Evolutionary conservation across 768 basidiomycete genomes (phyloP).

Genomic region (Podaxis sp.): DNA sequence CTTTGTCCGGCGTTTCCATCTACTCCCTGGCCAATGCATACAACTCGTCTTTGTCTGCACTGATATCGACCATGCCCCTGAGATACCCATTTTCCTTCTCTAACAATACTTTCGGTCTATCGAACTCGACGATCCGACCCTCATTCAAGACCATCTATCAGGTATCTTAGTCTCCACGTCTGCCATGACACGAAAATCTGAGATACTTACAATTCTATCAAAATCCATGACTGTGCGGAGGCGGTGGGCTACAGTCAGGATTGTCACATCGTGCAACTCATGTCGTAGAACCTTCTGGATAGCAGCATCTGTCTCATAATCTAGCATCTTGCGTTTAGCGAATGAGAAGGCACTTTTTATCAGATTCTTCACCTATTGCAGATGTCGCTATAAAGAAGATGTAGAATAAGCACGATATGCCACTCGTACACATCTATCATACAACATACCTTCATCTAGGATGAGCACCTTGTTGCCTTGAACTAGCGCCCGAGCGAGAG

Average conservation of each 20-base stretch:
- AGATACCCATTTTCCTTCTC: conserved; percentile 39
- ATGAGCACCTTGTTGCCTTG: conserved; percentile 60
- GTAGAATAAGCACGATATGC: not conserved
- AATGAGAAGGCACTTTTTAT: not conserved
- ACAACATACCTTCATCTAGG: conserved; percentile 51
- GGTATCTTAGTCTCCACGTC: not conserved
- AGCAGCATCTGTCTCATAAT: conserved; percentile 64
- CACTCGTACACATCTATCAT: not conserved
- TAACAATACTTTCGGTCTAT: conserved; percentile 47
- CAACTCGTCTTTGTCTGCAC: conserved; percentile 38
- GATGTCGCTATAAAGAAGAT: conserved; percentile 36
- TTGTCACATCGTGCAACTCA: conserved; percentile 61
- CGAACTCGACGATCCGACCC: conserved; percentile 60
- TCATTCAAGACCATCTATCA: conserved; percentile 52
- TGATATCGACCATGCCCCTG: conserved; percentile 42
- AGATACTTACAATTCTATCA: conserved; percentile 46
- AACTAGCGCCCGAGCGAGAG: conserved; percentile 62
- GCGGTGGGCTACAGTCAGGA: conserved; percentile 71
- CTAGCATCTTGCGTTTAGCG: conserved; percentile 24
- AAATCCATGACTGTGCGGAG: conserved; percentile 68
- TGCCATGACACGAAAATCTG: not conserved
- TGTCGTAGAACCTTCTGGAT: conserved; percentile 70
- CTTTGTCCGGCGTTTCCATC: not conserved
- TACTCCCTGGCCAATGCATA: conserved; percentile 30
- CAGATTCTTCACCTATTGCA: conserved; percentile 39